Evolutionary conservation across 129 eudicot genomes (phyloP).

Genomic region (Heracleum sosnowskyi): DNA sequence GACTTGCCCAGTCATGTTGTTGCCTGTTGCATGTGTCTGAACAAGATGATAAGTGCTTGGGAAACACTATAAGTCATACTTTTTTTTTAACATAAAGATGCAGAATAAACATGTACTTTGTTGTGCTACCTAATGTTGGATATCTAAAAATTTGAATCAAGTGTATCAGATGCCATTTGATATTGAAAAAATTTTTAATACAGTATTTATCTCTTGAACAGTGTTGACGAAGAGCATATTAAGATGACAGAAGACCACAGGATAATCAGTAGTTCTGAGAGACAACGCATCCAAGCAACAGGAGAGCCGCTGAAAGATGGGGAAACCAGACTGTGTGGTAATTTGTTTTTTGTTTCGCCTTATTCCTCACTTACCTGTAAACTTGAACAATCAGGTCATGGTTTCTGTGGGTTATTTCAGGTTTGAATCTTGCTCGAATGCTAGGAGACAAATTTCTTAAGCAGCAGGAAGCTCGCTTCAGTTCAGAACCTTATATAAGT

Average conservation of each 20-base stretch:
- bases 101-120: too few relatives aligned
- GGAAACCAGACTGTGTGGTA: conserved; percentile 85
- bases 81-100: conserved; percentile 61
- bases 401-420: conserved; percentile 23
- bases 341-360: conserved; percentile 1
- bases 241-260: conserved; percentile 93
- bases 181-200: not conserved
- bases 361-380: not conserved
- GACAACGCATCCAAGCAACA: conserved; percentile 62
- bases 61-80: conserved; percentile 11
- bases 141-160: not conserved
- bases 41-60: too few relatives aligned
- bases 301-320: conserved; percentile 85
- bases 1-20: too few relatives aligned
- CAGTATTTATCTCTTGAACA: conserved; percentile 22
- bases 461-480: conserved; percentile 86
- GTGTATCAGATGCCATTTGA: not conserved
- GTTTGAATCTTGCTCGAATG: conserved; percentile 88
- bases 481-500: conserved; percentile 89
- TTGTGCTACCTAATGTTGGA: conserved; percentile 2
- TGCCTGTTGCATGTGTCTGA: too few relatives aligned
- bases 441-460: conserved; percentile 92
- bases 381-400: not conserved
- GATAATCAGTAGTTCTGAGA: conserved; percentile 62
- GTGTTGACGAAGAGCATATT: conserved; percentile 61